These are phyloP conservation scores for Discostella stelligeroides DNA, from an alignment of 108 stramenopile species.

Conservation along the genomic window DNA sequence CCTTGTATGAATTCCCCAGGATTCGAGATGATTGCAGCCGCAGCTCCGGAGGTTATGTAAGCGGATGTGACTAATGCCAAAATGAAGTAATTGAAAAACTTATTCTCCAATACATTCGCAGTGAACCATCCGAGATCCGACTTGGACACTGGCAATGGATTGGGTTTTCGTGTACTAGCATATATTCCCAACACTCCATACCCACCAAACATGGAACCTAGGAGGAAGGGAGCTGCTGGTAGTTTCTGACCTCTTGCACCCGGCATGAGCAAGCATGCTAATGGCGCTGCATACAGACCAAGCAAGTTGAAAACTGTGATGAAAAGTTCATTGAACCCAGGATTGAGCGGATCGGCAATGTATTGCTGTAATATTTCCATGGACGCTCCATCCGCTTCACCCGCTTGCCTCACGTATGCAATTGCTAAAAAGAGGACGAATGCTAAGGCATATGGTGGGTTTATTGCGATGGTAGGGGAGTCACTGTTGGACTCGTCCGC, in stretches of 20 bases:
- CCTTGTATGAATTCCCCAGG: constrained; percentile 30
- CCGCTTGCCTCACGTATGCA: constrained; percentile 24
- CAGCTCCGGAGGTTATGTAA: constrained; percentile 28
- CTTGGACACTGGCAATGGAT: constrained; percentile 11
- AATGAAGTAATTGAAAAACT: constrained; percentile 46
- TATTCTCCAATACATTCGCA: constrained; percentile 68
- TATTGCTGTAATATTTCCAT: constrained; percentile 50
- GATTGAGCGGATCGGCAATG: constrained; percentile 59
- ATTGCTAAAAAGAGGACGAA: constrained; percentile 40
- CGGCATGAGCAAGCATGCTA: constrained; percentile 65
- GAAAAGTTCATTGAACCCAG: constrained; percentile 65
- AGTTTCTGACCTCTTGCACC: constrained; percentile 46
- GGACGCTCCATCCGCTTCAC: constrained; percentile 42
- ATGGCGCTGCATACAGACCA: constrained; percentile 53
- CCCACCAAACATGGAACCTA: constrained; percentile 46
- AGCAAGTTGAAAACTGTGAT: constrained; percentile 65
- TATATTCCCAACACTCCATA: constrained; percentile 63
- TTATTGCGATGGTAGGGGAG: constrained; percentile 23
- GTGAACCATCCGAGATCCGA: constrained; percentile 68
- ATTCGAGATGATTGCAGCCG: constrained; percentile 27
- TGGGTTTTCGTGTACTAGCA: constrained; percentile 54
- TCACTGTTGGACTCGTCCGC: constrained; percentile 11
- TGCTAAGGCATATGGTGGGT: constrained; percentile 48
- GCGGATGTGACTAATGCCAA: constrained; percentile 17
- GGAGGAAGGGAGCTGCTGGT: constrained; percentile 64